Conservation (phyloP, 148 eudicot genomes). For the Rhododendron henanense region DNA sequence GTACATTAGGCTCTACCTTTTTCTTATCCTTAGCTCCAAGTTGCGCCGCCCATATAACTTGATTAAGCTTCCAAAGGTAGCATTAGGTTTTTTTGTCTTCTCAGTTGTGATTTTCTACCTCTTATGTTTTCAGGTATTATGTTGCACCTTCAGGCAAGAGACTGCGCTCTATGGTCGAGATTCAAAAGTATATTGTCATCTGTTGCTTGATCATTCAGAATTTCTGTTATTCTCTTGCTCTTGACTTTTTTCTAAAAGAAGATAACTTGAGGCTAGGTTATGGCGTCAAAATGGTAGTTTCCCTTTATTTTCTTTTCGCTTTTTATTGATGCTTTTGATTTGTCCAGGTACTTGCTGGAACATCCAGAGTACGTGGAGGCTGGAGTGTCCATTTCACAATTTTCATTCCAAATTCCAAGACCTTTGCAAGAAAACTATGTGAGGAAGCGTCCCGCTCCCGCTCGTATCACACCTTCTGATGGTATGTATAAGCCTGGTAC, state of each 20-base stretch:
- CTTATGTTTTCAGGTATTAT: conserved; percentile 65
- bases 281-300: background rate
- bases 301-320: background rate
- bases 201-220: background rate
- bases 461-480: conserved; percentile 28
- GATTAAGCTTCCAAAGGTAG: background rate
- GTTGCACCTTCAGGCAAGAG: conserved; percentile 80
- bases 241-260: background rate
- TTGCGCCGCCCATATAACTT: background rate
- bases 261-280: background rate
- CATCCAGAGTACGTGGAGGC: conserved; percentile 54
- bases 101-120: background rate
- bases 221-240: background rate
- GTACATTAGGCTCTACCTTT: background rate
- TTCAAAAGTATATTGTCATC: conserved; percentile 54
- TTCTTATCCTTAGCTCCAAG: background rate
- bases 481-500: conserved; percentile 24
- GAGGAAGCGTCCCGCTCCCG: conserved; percentile 59
- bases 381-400: conserved; percentile 64
- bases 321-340: conserved; percentile 6
- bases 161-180: conserved; percentile 83
- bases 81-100: conserved; percentile 6
- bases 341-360: conserved; percentile 63
- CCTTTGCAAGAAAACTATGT: conserved; percentile 91
- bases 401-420: conserved; percentile 86